A percentile compares a stretch with the other conserved stretches of the same genome.
These are phyloP conservation scores for Mucor velutinosus DNA, from an alignment of 371 early-diverging fungal species.

Conservation along the genomic window DNA sequence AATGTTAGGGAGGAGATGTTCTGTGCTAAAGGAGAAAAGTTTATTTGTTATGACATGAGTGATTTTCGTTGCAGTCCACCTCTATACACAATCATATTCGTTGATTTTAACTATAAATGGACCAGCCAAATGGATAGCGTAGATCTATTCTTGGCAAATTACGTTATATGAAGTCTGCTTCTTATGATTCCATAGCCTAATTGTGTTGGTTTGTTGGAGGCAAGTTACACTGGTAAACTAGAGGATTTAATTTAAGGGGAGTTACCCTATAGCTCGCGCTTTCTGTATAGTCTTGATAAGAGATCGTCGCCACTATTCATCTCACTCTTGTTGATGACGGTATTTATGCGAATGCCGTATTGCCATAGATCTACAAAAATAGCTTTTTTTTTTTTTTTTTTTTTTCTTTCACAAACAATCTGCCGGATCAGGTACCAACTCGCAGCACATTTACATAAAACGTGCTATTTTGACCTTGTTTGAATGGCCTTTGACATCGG, in stretches of 20 bases:
- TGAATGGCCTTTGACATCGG: background rate
- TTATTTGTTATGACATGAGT: background rate
- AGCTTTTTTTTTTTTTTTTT: too few species aligned
- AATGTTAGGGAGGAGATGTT: conserved; percentile 4
- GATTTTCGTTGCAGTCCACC: background rate
- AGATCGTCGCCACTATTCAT: background rate
- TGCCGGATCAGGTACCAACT: background rate
- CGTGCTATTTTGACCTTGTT: background rate
- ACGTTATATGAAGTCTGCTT: background rate
- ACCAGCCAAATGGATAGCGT: background rate
- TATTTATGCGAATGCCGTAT: background rate
- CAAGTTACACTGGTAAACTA: background rate
- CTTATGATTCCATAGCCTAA: background rate
- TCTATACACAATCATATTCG: background rate
- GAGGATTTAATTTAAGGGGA: background rate
- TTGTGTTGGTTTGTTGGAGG: background rate
- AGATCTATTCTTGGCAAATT: conserved; percentile 7
- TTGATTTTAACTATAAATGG: conserved; percentile 1
- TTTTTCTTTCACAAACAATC: background rate
- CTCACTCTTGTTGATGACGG: background rate
- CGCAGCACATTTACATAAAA: background rate
- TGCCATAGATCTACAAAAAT: background rate
- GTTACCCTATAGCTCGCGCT: background rate
- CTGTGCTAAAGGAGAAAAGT: background rate
- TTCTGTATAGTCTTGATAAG: background rate